Conservation (phyloP, 2,329 filamentous ascomycete genomes). For the Trichoderma cornu-damae region DNA sequence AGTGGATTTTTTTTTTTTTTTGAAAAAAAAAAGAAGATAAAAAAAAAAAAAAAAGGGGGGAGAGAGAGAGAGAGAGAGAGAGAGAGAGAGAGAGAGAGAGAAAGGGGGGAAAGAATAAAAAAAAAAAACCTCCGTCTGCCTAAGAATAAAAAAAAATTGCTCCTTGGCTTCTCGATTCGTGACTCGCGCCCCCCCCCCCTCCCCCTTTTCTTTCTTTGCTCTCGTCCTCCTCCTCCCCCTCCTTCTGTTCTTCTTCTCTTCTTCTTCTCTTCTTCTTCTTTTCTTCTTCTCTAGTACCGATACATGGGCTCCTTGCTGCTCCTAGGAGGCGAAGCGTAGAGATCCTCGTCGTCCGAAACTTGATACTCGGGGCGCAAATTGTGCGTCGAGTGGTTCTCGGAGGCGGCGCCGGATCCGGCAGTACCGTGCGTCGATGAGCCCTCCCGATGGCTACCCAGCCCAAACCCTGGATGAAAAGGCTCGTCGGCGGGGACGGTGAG, state of each 20-base stretch:
- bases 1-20: too few relatives aligned
- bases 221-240: background rate
- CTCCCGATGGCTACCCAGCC: background rate
- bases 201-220: background rate
- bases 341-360: constrained; percentile 35
- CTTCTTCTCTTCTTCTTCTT: too few relatives aligned
- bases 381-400: constrained; percentile 21
- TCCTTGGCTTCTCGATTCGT: background rate
- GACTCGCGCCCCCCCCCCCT: too few relatives aligned
- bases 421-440: constrained; percentile 17
- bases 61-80: background rate
- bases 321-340: constrained; percentile 39
- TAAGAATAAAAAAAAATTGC: too few relatives aligned
- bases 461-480: constrained; percentile 38
- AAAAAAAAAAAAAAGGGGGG: background rate
- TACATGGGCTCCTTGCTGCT: constrained; percentile 34
- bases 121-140: background rate
- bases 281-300: constrained; percentile 27
- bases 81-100: background rate
- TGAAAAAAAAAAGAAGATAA: too few relatives aligned
- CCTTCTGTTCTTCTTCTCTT: too few relatives aligned
- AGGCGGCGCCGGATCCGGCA: constrained; percentile 20
- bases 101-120: background rate
- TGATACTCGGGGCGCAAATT: constrained; percentile 21
- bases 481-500: constrained; percentile 27